phyloP scores from a whole-genome alignment of 169 alveolate genomes.

The Plasmodium knowlesi region DNA sequence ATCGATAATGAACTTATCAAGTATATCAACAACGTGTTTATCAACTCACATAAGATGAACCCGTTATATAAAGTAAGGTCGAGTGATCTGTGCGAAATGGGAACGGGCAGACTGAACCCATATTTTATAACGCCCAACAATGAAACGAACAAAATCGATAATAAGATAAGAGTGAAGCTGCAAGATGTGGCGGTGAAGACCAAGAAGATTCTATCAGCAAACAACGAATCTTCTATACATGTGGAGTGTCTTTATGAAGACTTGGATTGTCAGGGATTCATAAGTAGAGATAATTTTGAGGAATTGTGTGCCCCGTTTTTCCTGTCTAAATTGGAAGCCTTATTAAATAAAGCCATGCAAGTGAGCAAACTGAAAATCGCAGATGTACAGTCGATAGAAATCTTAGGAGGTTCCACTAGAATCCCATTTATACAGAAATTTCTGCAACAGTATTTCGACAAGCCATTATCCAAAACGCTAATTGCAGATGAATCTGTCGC shows the following conservation, averaged over 20 bases:
- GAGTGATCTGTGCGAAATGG: slow-evolving; percentile 49
- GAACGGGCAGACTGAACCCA: slow-evolving; percentile 53
- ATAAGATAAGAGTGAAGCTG: slow-evolving; percentile 93
- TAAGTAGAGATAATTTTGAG: slow-evolving; percentile 94
- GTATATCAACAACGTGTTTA: slow-evolving; percentile 90
- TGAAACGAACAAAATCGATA: slow-evolving; percentile 47
- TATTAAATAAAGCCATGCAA: slow-evolving; percentile 80
- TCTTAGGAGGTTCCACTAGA: slow-evolving; percentile 98
- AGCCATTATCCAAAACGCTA: slow-evolving; percentile 93
- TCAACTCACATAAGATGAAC: slow-evolving; percentile 90
- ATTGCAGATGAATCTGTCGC: slow-evolving; percentile 97
- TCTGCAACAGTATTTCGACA: slow-evolving; percentile 89
- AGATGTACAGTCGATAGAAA: slow-evolving; percentile 92
- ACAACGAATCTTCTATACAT: slow-evolving; percentile 92
- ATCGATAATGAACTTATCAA: slow-evolving; percentile 93
- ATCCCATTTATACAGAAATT: slow-evolving; percentile 95
- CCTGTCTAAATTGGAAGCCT: slow-evolving; percentile 79
- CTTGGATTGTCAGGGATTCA: slow-evolving; percentile 88
- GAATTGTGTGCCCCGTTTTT: slow-evolving; percentile 86
- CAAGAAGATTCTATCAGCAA: slow-evolving; percentile 97
- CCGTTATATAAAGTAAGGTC: slow-evolving; percentile 84
- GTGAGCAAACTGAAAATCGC: slow-evolving; percentile 82
- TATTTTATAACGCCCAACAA: not conserved
- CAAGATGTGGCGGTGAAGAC: slow-evolving; percentile 95
- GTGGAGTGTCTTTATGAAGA: slow-evolving; percentile 97